Base-by-base conservation (phyloP, 345 rosid species). In the Litchi chinensis region DNA sequence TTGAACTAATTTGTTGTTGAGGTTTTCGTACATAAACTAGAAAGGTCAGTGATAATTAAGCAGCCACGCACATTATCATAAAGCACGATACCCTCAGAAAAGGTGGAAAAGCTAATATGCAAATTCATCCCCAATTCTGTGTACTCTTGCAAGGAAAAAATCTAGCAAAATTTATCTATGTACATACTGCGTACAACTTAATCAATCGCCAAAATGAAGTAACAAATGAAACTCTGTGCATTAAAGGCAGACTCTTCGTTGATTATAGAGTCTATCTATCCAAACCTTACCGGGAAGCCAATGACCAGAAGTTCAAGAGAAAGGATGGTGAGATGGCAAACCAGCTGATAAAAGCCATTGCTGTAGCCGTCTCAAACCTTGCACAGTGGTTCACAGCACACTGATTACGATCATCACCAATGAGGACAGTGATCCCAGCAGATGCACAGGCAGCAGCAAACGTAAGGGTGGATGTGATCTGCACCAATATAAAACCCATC, bases 301-400 rank as follows among this genome's bases (percentile, higher is more conserved):
- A 79, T 18, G 89, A 81, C 95, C 93, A 93, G 78, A 89, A 93
- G 84, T 91, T 89, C 84, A 91, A 73, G 77, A 93, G 82, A 76
- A 90, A 90, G 62, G 92, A 91, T 1, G 95, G 93, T 65, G 86
- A 83, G 78, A 85, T 80, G 13, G 92, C 87, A 37, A 90, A 86
- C 94, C 95, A 93, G 86, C 92, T 86, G 57, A 93, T 77, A 77
- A 90, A 91, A 40, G 97, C 92, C 91, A 93, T 87, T n/a, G 93
- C 91, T 18, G 92, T 89, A 15, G 97, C 95, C 0, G 89, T 82
- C 85, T 90, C 89, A 8, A 90, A 93, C 83, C 88, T 87, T n/a
- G 84, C 73, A 70, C 92, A 89, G 73, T 90, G 95, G 71, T 87
- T 93, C 22, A 86, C 2, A 0, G 87, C 75, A 82, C 93, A 91